Base-by-base conservation (phyloP, 1,139 yeast species). In the Pichia sp. region DNA sequence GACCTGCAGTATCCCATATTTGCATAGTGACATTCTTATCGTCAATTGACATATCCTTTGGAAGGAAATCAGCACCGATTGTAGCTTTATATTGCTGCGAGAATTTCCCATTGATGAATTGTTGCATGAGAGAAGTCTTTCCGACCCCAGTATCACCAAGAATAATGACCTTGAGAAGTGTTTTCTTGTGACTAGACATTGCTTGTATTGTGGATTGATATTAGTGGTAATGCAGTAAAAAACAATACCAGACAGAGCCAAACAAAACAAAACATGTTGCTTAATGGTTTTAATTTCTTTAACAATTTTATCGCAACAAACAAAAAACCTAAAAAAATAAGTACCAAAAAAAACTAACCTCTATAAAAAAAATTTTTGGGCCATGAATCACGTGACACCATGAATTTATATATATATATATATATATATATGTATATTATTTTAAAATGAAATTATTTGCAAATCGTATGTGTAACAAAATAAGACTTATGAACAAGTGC, bases 1-100 rank as follows among this genome's bases (percentile, higher is more conserved):
- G 99, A 33, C 99, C 99, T 3, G 99, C 99, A 44, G 99, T 93
- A 67, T 93, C 99, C 99, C 99, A 93, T 52, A 93, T 83, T 75
- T 93, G 96, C 76, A 87, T 77, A 31, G 90, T 83, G 14, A 85
- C 91, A 58, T 80, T 79, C 61, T 86, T 81, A 67, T 84, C 93
- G 68, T 93, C 98, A 54, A 93, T 79, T 29, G 77, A 73, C 54
- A 93, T 81, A 65, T 93, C 98, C 68, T 91, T 91, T 45, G 98
- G 93, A 58, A 91, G 76, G 66, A 93, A 93, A 69, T 93, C 99
- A 5, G 98, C 99, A 9, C 99, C 99, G 60, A 93, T 93, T 25
- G 99, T 93, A 31, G 99, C 98, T 68, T 93, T 93, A 71, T 93
- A 93, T 68, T 93, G 98, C 60, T 91, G 95, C 47, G 93, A 84